Percentiles rank a stretch among this genome's conserved stretches.
Conservation (phyloP, 768 basidiomycete genomes). For the Hericium rajendrae region DNA sequence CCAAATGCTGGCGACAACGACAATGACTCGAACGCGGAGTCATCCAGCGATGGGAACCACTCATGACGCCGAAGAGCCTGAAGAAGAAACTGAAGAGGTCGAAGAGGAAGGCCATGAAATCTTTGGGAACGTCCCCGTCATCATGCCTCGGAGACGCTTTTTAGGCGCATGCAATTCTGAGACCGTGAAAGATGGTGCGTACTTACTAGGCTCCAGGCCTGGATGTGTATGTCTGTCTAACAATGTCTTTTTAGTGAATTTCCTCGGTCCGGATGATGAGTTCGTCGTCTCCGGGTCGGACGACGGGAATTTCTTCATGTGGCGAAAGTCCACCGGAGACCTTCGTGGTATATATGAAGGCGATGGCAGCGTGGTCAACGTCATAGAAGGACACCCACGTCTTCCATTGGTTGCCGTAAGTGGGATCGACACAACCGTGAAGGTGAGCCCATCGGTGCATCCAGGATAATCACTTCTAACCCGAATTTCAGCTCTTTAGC, state of each 20-base stretch:
- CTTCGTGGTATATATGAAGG: slow-evolving; percentile 78
- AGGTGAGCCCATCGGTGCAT: slow-evolving; percentile 35
- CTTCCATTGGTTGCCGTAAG: slow-evolving; percentile 78
- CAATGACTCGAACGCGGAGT: not conserved
- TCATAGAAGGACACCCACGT: slow-evolving; percentile 72
- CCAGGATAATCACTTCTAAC: not conserved
- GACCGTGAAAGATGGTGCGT: slow-evolving; percentile 81
- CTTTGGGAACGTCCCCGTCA: slow-evolving; percentile 33
- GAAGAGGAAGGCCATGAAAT: slow-evolving; percentile 21
- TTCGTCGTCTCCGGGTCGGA: slow-evolving; percentile 79
- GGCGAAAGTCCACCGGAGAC: slow-evolving; percentile 58
- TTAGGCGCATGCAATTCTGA: slow-evolving; percentile 67
- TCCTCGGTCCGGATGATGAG: slow-evolving; percentile 70
- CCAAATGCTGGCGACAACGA: not conserved
- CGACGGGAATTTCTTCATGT: slow-evolving; percentile 82
- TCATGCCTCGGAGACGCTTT: slow-evolving; percentile 57
- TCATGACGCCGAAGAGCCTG: too few relatives aligned
- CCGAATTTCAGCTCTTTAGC: slow-evolving; percentile 47
- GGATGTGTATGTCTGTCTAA: not conserved
- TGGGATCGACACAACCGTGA: slow-evolving; percentile 80
- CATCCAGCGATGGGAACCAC: not conserved
- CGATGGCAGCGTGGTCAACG: slow-evolving; percentile 74
- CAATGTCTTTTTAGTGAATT: slow-evolving; percentile 49
- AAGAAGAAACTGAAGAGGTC: slow-evolving; percentile 21
- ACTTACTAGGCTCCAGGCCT: not conserved